Evolutionary conservation across 352 stramenopile species (phyloP).

Genomic region (Peronospora destructor): DNA sequence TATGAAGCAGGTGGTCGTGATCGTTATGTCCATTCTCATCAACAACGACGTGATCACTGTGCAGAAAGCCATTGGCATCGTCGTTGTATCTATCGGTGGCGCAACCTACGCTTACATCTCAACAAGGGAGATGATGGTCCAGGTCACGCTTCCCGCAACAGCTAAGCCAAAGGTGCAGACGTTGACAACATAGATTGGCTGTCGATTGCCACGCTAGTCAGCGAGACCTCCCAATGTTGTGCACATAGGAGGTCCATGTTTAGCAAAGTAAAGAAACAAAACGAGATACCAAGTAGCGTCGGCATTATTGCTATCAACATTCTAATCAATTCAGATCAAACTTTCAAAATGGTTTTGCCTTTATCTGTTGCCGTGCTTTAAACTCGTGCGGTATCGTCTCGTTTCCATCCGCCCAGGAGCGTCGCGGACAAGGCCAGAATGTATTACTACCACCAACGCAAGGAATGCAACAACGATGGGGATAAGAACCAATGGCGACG

Average conservation of each 20-base stretch:
- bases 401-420: too few species aligned
- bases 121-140: constrained; percentile 61
- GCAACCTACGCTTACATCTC: constrained; percentile 73
- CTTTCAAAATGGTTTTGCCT: neutral
- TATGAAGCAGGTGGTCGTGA: constrained; percentile 91
- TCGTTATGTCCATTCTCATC: constrained; percentile 72
- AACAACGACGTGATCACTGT: constrained; percentile 64
- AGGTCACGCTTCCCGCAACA: constrained; percentile 35
- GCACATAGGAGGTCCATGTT: constrained; percentile 1
- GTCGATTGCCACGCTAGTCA: constrained; percentile 6
- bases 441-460: constrained; percentile 44
- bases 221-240: constrained; percentile 16
- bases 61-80: constrained; percentile 64
- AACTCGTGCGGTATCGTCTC: too few species aligned
- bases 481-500: constrained; percentile 64
- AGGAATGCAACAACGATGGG: constrained; percentile 52
- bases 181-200: constrained; percentile 18
- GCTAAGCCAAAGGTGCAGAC: constrained; percentile 23
- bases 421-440: constrained; percentile 50
- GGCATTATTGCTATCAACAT: constrained; percentile 4
- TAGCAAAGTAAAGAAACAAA: constrained; percentile 3
- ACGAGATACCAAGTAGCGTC: constrained; percentile 11
- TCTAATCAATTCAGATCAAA: constrained; percentile 4
- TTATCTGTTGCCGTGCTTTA: constrained; percentile 13
- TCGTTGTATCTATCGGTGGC: constrained; percentile 59